phyloP scores from a whole-genome alignment of 1,284 basidiomycete species.

The Acaromyces ingoldii region DNA sequence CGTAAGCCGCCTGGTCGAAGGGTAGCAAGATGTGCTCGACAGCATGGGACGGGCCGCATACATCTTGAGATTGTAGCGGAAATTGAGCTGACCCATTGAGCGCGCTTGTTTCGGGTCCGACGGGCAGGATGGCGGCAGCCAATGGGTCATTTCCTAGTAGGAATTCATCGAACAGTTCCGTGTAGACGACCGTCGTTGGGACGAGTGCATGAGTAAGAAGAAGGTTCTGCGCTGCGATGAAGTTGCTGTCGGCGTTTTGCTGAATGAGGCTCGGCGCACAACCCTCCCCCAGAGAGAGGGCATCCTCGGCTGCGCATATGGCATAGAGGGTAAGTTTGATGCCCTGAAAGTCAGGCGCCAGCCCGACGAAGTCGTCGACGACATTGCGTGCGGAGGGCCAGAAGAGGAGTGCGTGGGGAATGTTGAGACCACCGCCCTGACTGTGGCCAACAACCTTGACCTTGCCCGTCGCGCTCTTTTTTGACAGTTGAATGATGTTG shows the following conservation, averaged over 20 bases:
- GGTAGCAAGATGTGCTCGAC: conserved; percentile 5
- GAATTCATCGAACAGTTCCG: conserved; percentile 9
- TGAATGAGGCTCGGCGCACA: conserved; percentile 6
- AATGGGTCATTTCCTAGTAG: conserved; percentile 10
- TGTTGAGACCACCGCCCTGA: conserved; percentile 12
- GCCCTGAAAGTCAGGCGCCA: conserved; percentile 10
- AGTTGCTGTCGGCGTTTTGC: conserved; percentile 5
- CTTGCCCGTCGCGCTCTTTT: conserved; percentile 2
- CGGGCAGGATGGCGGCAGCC: too few relatives aligned
- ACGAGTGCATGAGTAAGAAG: conserved; percentile 2
- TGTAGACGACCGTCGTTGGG: conserved; percentile 12
- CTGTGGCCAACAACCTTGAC: conserved; percentile 7
- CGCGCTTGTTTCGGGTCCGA: too few relatives aligned
- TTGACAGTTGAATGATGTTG: conserved; percentile 1
- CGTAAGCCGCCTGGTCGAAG: conserved; percentile 7
- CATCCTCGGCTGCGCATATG: conserved; percentile 1
- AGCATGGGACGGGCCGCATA: background rate
- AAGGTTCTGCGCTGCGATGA: conserved; percentile 2
- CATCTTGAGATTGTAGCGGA: conserved; percentile 8
- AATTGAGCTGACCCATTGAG: conserved; percentile 7
- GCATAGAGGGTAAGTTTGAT: background rate
- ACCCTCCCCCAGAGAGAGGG: background rate
- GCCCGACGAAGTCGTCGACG: conserved; percentile 5
- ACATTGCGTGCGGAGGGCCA: background rate
- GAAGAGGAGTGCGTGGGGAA: conserved; percentile 1